Conservation (phyloP, 805 yeast species). For the Candida morakotiae region DNA sequence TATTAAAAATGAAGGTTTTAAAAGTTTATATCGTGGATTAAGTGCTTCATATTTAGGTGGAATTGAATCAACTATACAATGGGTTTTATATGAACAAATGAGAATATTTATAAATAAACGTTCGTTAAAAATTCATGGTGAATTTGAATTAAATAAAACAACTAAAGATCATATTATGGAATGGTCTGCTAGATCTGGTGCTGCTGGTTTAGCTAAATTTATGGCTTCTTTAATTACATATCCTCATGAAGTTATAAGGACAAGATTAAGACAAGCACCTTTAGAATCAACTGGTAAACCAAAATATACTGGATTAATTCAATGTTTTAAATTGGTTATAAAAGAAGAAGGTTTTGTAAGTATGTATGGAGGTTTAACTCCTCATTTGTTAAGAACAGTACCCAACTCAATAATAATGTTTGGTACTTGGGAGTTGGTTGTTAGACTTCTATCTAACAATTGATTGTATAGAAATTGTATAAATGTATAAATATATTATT, state of each 20-base stretch:
- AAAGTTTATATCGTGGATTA: constrained; percentile 83
- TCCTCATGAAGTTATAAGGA: constrained; percentile 96
- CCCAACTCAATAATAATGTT: constrained; percentile 98
- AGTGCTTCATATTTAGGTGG: constrained; percentile 94
- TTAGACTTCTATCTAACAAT: constrained; percentile 24
- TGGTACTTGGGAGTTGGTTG: constrained; percentile 92
- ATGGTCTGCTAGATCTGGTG: constrained; percentile 95
- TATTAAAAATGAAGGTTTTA: constrained; percentile 69
- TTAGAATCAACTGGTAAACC: constrained; percentile 64
- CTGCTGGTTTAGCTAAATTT: constrained; percentile 96
- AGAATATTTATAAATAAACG: constrained; percentile 58
- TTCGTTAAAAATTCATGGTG: constrained; percentile 34
- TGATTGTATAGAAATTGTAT: too few relatives aligned
- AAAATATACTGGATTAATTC: constrained; percentile 85
- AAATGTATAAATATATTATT: not conserved
- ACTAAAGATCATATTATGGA: constrained; percentile 66
- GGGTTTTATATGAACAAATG: constrained; percentile 97
- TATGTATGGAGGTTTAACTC: constrained; percentile 97
- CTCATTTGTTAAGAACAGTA: constrained; percentile 93
- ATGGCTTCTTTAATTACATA: constrained; percentile 89
- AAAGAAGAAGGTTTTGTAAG: constrained; percentile 91
- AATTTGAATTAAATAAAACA: constrained; percentile 27
- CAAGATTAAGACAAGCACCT: constrained; percentile 94
- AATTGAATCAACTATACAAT: constrained; percentile 86
- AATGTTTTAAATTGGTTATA: constrained; percentile 78